A percentile compares a stretch with the other conserved stretches of the same genome.
Evolutionary conservation across 805 yeast genomes (phyloP).

Genomic region (Candida verbasci): DNA sequence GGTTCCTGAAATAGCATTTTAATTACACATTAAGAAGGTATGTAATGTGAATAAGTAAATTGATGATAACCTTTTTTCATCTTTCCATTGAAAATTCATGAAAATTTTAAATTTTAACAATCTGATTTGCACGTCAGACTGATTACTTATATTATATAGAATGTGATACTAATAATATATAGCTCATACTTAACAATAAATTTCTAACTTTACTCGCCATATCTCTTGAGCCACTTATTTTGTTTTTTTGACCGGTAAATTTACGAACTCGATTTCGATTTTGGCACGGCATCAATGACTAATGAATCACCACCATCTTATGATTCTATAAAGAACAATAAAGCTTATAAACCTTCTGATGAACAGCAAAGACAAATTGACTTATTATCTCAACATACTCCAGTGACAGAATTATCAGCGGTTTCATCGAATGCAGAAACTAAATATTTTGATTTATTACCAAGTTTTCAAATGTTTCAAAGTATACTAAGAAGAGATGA

Average conservation of each 20-base stretch:
- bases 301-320: conserved; percentile 15
- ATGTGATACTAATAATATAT: conserved; percentile 1
- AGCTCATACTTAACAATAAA: too few species aligned
- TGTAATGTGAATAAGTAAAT: not conserved
- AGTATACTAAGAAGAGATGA: conserved; percentile 42
- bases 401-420: conserved; percentile 17
- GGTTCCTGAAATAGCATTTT: conserved; percentile 33
- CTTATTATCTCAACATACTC: conserved; percentile 10
- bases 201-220: too few species aligned
- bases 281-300: conserved; percentile 1
- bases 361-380: conserved; percentile 36
- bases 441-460: conserved; percentile 52
- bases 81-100: conserved; percentile 6
- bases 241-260: too few species aligned
- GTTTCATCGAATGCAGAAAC: conserved; percentile 27
- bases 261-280: too few species aligned
- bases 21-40: not conserved
- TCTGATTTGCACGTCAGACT: conserved; percentile 43
- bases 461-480: conserved; percentile 67
- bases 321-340: conserved; percentile 17
- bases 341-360: conserved; percentile 30
- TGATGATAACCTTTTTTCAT: too few species aligned
- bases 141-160: conserved; percentile 17
- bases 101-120: conserved; percentile 10
- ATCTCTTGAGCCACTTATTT: too few species aligned